Percentiles rank a stretch among this genome's conserved stretches.
These are phyloP conservation scores for Asterella californica DNA, from an alignment of 225 moss, liverwort and hornwort species.

Conservation along the genomic window DNA sequence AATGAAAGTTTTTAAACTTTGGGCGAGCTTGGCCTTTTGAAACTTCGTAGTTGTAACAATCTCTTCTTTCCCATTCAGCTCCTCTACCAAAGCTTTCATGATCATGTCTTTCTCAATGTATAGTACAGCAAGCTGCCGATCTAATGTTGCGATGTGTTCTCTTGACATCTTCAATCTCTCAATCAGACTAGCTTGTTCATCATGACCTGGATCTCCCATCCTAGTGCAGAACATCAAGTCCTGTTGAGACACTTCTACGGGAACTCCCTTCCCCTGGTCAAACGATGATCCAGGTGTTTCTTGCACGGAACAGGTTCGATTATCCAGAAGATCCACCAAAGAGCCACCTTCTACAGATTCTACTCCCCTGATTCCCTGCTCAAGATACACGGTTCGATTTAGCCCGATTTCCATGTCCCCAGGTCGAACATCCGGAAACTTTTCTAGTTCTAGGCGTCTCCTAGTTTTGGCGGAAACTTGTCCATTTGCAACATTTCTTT, in stretches of 20 bases:
- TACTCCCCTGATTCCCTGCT: constrained; percentile 48
- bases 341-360: constrained; percentile 39
- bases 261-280: constrained; percentile 29
- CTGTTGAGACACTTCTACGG: constrained; percentile 28
- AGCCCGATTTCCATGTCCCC: constrained; percentile 20
- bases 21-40: constrained; percentile 60
- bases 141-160: constrained; percentile 43
- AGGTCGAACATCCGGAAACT: constrained; percentile 10
- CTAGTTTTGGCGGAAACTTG: constrained; percentile 7
- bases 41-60: constrained; percentile 38
- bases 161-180: constrained; percentile 60
- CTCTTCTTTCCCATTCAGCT: constrained; percentile 56
- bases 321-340: constrained; percentile 33
- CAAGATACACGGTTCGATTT: constrained; percentile 42
- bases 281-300: constrained; percentile 23
- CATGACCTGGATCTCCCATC: constrained; percentile 24
- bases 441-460: constrained; percentile 21
- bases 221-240: constrained; percentile 20
- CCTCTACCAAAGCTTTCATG: constrained; percentile 57
- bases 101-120: constrained; percentile 50
- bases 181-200: constrained; percentile 40
- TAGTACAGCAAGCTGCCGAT: constrained; percentile 50
- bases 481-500: constrained; percentile 15
- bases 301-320: constrained; percentile 21
- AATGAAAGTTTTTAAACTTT: constrained; percentile 61